Evolutionary conservation across 257 asterid species (phyloP).

Genomic region (Solanum stenotomum): DNA sequence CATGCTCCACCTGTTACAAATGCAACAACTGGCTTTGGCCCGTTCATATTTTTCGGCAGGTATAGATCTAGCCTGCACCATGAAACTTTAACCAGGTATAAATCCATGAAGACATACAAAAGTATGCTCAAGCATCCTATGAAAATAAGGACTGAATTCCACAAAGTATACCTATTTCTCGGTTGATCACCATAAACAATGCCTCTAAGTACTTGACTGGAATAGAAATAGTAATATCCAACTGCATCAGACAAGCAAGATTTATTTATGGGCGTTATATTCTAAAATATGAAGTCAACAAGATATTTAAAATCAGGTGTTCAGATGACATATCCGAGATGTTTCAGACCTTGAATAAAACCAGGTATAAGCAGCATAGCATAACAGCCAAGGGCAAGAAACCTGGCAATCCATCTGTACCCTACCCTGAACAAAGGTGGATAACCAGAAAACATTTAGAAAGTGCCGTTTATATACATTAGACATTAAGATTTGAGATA

Average conservation of each 20-base stretch:
- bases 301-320: neutral
- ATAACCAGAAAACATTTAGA: slow-evolving; percentile 18
- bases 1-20: slow-evolving; percentile 99
- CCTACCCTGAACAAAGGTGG: slow-evolving; percentile 75
- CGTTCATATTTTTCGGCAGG: slow-evolving; percentile 54
- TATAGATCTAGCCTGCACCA: slow-evolving; percentile 78
- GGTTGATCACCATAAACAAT: slow-evolving; percentile 86
- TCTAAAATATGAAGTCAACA: neutral
- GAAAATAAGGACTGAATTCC: neutral
- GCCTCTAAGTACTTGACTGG: slow-evolving; percentile 70
- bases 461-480: neutral
- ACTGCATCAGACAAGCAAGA: slow-evolving; percentile 40
- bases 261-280: neutral
- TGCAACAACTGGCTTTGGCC: slow-evolving; percentile 94
- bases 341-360: slow-evolving; percentile 71
- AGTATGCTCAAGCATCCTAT: neutral
- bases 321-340: neutral
- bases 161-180: slow-evolving; percentile 59
- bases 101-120: neutral
- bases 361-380: slow-evolving; percentile 80
- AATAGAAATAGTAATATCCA: slow-evolving; percentile 80
- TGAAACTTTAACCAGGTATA: neutral
- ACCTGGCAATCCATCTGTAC: slow-evolving; percentile 74
- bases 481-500: neutral
- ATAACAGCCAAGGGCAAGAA: slow-evolving; percentile 91